These are phyloP conservation scores for Colletotrichum scovillei DNA, from an alignment of 2,329 filamentous ascomycete genomes.

Conservation along the genomic window DNA sequence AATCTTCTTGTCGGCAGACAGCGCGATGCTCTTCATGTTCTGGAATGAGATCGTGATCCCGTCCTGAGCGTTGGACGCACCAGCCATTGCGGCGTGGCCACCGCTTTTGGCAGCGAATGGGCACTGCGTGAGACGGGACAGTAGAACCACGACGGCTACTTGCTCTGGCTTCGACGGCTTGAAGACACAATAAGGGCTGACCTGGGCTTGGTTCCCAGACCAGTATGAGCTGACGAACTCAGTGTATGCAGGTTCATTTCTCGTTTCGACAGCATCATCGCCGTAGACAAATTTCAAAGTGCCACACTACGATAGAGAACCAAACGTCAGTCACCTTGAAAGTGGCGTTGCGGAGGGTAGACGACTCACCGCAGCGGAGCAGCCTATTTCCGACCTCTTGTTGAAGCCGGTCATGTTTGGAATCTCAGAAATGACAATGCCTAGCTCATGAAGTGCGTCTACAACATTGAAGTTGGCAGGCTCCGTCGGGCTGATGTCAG, in stretches of 20 bases:
- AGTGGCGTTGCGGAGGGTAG: background rate
- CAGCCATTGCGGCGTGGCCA: conserved; percentile 31
- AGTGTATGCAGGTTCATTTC: background rate
- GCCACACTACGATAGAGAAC: conserved; percentile 10
- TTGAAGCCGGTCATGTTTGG: conserved; percentile 15
- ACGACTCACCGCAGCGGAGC: conserved; percentile 17
- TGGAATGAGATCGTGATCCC: conserved; percentile 29
- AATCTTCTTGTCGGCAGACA: conserved; percentile 44
- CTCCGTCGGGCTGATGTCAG: conserved; percentile 13
- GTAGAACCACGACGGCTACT: conserved; percentile 42
- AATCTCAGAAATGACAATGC: conserved; percentile 32
- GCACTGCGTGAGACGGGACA: conserved; percentile 42
- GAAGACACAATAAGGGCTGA: conserved; percentile 40
- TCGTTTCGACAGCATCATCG: conserved; percentile 19
- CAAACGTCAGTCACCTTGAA: background rate
- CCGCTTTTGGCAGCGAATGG: conserved; percentile 33
- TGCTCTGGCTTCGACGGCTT: conserved; percentile 39
- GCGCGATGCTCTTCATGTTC: conserved; percentile 8
- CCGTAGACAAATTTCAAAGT: conserved; percentile 24
- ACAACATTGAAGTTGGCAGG: conserved; percentile 33
- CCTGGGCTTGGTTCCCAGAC: conserved; percentile 32
- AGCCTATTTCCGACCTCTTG: background rate
- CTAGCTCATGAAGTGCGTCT: conserved; percentile 31
- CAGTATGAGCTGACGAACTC: conserved; percentile 31
- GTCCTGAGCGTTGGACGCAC: conserved; percentile 28